phyloP scores from a whole-genome alignment of 208 protist genomes.

The Jaenimonas drosophilae region DNA sequence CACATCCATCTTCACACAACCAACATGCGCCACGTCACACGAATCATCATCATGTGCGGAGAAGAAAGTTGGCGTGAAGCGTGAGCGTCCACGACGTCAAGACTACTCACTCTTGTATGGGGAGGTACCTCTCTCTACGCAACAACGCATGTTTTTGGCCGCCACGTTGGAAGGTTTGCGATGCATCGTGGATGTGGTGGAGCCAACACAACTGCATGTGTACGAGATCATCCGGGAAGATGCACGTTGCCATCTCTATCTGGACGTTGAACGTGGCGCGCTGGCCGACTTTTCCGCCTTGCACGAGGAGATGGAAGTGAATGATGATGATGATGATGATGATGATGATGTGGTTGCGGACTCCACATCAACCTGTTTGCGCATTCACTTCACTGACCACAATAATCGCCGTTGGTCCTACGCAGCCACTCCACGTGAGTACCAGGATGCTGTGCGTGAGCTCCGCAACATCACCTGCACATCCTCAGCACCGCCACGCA shows the following conservation, averaged over 20 bases:
- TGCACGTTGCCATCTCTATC: constrained; percentile 60
- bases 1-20: no score
- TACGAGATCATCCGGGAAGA: constrained; percentile 81
- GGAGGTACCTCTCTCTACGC: constrained; percentile 31
- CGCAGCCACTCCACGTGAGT: no score
- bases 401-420: no score
- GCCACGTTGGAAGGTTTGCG: constrained; percentile 20
- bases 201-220: constrained; percentile 49
- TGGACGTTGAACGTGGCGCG: constrained; percentile 86
- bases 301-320: constrained; percentile 8
- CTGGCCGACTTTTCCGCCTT: constrained; percentile 18
- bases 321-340: constrained; percentile 7
- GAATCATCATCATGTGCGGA: neutral
- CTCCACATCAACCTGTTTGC: neutral
- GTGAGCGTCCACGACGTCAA: constrained; percentile 9
- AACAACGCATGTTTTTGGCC: constrained; percentile 72
- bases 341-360: neutral
- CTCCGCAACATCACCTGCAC: constrained; percentile 10
- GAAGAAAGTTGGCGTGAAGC: neutral
- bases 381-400: no score
- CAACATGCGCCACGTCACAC: neutral
- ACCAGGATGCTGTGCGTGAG: no score
- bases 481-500: constrained; percentile 7
- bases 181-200: constrained; percentile 20
- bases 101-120: constrained; percentile 63